phyloP scores from a whole-genome alignment of 805 yeast genomes.

The Jamesozyma hellenica region DNA sequence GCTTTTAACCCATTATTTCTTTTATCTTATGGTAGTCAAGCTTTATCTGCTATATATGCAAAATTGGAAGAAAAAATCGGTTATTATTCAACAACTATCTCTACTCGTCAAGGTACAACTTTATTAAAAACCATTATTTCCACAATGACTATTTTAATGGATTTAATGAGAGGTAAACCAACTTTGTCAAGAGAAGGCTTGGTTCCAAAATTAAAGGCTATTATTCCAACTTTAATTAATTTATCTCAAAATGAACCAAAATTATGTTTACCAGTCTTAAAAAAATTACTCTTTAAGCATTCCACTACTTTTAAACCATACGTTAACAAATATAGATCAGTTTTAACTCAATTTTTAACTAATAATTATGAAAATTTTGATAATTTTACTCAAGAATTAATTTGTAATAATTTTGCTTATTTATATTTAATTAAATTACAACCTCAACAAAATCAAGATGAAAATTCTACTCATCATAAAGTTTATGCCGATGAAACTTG shows the following conservation, averaged over 20 bases:
- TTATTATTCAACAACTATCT: conserved; percentile 13
- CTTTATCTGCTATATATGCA: conserved; percentile 20
- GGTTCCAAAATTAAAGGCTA: conserved; percentile 64
- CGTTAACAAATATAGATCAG: conserved; percentile 49
- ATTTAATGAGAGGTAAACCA: conserved; percentile 64
- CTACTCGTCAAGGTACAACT: conserved; percentile 15
- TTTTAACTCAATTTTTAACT: conserved; percentile 31
- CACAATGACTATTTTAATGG: conserved; percentile 25
- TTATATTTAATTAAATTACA: conserved; percentile 48
- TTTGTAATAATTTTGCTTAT: conserved; percentile 44
- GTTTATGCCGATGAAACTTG: conserved; percentile 35
- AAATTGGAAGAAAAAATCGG: conserved; percentile 22
- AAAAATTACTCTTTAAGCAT: conserved; percentile 41
- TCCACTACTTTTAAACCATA: conserved; percentile 77
- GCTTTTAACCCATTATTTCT: conserved; percentile 28
- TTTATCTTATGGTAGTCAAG: conserved; percentile 25
- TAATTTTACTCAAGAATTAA: conserved; percentile 29
- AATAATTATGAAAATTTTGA: conserved; percentile 34
- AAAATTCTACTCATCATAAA: conserved; percentile 27
- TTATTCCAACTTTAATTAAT: conserved; percentile 46
- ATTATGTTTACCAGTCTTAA: conserved; percentile 32
- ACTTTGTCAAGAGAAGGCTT: conserved; percentile 73
- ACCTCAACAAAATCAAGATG: conserved; percentile 32
- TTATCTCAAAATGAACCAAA: conserved; percentile 32
- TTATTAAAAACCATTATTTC: conserved; percentile 24